Base-by-base conservation (phyloP, 164 flowering plant species). In the Protea cynaroides region DNA sequence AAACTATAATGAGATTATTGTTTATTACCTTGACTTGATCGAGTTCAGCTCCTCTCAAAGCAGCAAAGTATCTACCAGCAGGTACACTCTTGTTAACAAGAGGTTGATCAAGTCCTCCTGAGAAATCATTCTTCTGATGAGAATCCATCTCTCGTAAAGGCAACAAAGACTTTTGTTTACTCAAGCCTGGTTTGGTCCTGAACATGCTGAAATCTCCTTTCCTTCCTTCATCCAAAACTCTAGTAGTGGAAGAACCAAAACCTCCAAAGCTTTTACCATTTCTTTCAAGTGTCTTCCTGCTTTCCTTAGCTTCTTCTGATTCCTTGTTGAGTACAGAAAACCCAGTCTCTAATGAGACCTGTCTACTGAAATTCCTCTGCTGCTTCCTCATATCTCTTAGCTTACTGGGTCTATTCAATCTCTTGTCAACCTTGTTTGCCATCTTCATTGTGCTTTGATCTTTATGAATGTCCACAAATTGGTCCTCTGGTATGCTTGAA, bases 41-140 rank as follows among this genome's bases (percentile, higher is more conserved):
- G 12, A 95, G 80, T 71, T 95, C 97, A 56, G 99, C 88, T 29
- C 97, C 99, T 73, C 79, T 83, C 49, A 91, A 82, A 63, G 99
- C 97, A 61, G 97, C 96, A 70, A 88, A 95, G 82, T 91, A 91
- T 74, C 99, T 85, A 38, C 97, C 97, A 65, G 86, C 97, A 72
- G 92, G 92, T 64, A 91, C 90, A 66, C 85, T 87, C 67, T n/a
- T 50, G 24, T 86, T 74, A 6, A 66, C 75, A 52, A 84, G 71
- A 52, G 84, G 71, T 37, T 84, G 88, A 60, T 83, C 86, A 56
- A 29, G 12, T 22, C 59, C 77, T 46, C 56, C 74, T 7, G 57
- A 44, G 1, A n/a, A 65, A 54, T 79, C 81, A 36, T 63, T 56
- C 36, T 66, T 70, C 29, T 72, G 81, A 24, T 72, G 81, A 24